Base-by-base conservation (phyloP, 306 rosid genomes). In the Medicago truncatula region DNA sequence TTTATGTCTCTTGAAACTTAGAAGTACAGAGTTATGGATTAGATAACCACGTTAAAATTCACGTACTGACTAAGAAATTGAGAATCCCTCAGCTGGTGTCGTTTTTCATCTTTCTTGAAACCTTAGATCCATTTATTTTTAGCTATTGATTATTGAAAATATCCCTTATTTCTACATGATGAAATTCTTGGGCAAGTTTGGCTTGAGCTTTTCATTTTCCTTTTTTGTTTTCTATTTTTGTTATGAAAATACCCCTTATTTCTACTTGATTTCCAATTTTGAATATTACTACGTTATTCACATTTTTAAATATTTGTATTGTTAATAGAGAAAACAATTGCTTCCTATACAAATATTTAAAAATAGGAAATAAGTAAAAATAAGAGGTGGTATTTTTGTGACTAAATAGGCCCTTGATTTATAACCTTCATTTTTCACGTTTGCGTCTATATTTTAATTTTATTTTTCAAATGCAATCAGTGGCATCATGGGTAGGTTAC, bases 111-210 rank as follows among this genome's bases (percentile, higher is more conserved):
- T 58, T 58, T 58, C 39, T 25, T 59, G 39, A 59, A 59, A 59
- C 65, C 65, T 59, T 12, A 59, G 38, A 59, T 59, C 38, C 65
- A 59, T 12, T 12, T 54, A 53, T 58, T 58, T 23, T 58, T 23
- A 5, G 15, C n/a, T 57, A 57, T 57, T 57, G 36, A 57, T 34
- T 34, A 34, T 34, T 34, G 7, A 28, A 28, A 28, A 28, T 28
- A 28, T 28, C 31, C 31, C 31, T 28, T 28, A 28, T 28, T 28
- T 28, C 31, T 28, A 28, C 31, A 0, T 28, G 9, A 57, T 20
- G 63, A 57, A 57, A 21, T 23, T 57, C 9, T 12, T 20, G 63
- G 36, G 36, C 6, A 10, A 20, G 16, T 57, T 21, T 57, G 63
- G 63, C 10, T 57, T 21, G n/a, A 57, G 63, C n/a, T 57, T 57